Conservation (phyloP, 2,329 filamentous ascomycete species). For the Cylindrodendrum hubeiense region DNA sequence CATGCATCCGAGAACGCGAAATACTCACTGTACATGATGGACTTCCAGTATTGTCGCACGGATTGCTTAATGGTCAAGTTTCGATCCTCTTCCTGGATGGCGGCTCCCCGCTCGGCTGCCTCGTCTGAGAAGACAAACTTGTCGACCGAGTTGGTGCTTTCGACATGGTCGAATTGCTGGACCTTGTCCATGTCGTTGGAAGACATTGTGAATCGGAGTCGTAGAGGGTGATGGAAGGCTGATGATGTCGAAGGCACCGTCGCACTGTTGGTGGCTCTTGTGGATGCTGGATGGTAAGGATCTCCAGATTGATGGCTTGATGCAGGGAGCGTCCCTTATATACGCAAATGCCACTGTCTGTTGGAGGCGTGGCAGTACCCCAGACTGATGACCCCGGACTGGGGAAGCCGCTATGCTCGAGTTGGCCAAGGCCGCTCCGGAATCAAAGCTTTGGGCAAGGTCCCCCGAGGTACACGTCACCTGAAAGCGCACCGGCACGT, state of each 20-base stretch:
- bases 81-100: constrained; percentile 18
- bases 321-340: background rate
- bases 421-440: background rate
- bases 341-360: background rate
- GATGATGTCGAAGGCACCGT: background rate
- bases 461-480: background rate
- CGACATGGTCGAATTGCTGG: constrained; percentile 14
- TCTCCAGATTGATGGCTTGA: background rate
- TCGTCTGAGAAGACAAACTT: constrained; percentile 19
- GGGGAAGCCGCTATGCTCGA: background rate
- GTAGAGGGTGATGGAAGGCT: background rate
- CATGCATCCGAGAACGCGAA: background rate
- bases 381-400: background rate
- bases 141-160: constrained; percentile 8
- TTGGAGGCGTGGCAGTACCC: background rate
- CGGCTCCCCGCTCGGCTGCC: constrained; percentile 8
- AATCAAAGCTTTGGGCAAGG: background rate
- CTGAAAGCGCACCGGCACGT: background rate
- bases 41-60: constrained; percentile 3
- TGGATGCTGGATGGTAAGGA: background rate
- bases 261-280: background rate
- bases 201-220: background rate
- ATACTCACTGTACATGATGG: constrained; percentile 18
- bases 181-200: constrained; percentile 2
- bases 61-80: constrained; percentile 4